Evolutionary conservation across 768 basidiomycete genomes (phyloP), one percentile per base, ranked within the genome.

Genomic region (Lentinula raphanica): DNA sequence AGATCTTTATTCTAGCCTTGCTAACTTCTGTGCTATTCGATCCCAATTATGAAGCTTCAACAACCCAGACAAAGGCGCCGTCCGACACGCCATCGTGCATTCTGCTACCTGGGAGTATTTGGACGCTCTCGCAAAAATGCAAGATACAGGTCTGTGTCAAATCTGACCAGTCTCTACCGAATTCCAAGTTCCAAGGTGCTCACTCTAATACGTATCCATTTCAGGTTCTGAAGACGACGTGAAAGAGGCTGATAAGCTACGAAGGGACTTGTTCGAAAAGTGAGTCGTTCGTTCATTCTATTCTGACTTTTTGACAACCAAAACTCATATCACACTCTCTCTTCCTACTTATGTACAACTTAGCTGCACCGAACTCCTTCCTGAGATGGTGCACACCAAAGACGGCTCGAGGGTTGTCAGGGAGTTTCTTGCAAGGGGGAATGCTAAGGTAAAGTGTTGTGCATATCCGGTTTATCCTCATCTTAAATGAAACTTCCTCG

Each of bases 371-470:
- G 94, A 96, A 40, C 79, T 88, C 19, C 75, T 96, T 6, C 87
- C 94, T 0, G 94, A 97, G 67, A 90, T 96, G 80, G 92, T 94
- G 0, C 94, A 98, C 66, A 98, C 94, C 15, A 92, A 85, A 66
- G 91, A 96, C 64, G 94, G 94, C 19, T 91, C 92, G 59, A 84
- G 90, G 21, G 86, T 82, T 27, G 93, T 90, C 3, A 84, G 94
- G 42, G 87, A 94, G 61, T 90, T 97, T 69, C 78, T 96, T 36
- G 91, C 87, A 0, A 79, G 81, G 44, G 92, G 92, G 4, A 83
- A 80, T 12, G 92, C 94, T 3, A 98, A 97, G 75, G 90, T 87
- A 55, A 68, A 35, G 5, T 11, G 19, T 35, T 19, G 28, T 19
- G n/a, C 21, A 9, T 13, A 35, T 11, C 11, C 31, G 17, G 9